Percentiles rank a stretch among this genome's conserved stretches.
These are phyloP conservation scores for Ustilago hordei DNA, from an alignment of 1,284 basidiomycete genomes.

Conservation along the genomic window DNA sequence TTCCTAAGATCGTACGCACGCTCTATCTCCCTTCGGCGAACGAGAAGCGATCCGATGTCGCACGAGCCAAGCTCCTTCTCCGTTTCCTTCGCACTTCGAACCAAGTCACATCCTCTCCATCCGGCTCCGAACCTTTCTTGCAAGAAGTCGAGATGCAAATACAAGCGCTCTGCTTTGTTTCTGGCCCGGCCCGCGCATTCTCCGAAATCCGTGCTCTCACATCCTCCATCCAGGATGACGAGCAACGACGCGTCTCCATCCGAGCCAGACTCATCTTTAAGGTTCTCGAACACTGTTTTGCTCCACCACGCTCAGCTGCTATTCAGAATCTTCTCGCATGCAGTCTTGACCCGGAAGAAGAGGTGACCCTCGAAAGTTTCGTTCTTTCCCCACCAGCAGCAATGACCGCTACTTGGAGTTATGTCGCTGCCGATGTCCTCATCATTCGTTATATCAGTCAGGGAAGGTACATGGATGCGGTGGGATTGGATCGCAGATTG, in stretches of 20 bases:
- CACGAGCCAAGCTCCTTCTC: slow-evolving; percentile 44
- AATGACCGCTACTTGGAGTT: slow-evolving; percentile 50
- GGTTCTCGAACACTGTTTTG: slow-evolving; percentile 56
- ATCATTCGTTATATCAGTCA: slow-evolving; percentile 59
- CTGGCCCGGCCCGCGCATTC: slow-evolving; percentile 37
- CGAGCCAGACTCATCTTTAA: slow-evolving; percentile 45
- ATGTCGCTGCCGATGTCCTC: slow-evolving; percentile 56
- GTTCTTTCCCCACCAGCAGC: slow-evolving; percentile 46
- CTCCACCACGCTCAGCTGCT: slow-evolving; percentile 49
- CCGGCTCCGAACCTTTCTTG: slow-evolving; percentile 30
- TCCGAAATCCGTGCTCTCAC: slow-evolving; percentile 40
- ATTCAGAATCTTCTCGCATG: slow-evolving; percentile 53
- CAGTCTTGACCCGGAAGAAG: slow-evolving; percentile 48
- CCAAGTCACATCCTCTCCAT: slow-evolving; percentile 31
- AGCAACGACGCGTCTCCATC: slow-evolving; percentile 30
- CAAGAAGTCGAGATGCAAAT: slow-evolving; percentile 50
- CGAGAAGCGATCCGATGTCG: slow-evolving; percentile 23
- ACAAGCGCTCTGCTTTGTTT: slow-evolving; percentile 45
- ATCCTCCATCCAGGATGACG: slow-evolving; percentile 35
- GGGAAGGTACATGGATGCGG: slow-evolving; percentile 61
- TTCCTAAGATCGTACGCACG: slow-evolving; percentile 50
- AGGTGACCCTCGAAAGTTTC: slow-evolving; percentile 45
- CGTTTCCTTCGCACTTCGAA: slow-evolving; percentile 50
- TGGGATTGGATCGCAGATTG: slow-evolving; percentile 56
- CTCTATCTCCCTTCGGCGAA: slow-evolving; percentile 27